Evolutionary conservation across 2,329 filamentous ascomycete species (phyloP), one percentile per base, ranked within the genome.

Genomic region (Stachybotrys elegans): DNA sequence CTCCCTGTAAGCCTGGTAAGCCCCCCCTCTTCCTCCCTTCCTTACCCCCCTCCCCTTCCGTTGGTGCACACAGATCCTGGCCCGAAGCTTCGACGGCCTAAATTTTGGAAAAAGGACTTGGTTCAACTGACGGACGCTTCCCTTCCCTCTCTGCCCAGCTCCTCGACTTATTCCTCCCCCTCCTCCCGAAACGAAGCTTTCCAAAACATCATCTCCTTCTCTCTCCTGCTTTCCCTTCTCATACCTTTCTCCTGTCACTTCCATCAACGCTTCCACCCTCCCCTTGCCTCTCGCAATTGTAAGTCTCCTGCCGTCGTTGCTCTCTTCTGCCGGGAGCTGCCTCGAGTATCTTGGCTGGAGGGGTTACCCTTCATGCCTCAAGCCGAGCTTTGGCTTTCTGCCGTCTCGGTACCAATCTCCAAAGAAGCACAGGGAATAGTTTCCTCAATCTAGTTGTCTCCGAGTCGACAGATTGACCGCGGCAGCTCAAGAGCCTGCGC

Each of bases 71-170:
- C 49, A 45, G 48, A 53, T 50, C 49, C 50, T 53, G 46, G 51
- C n/a, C n/a, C n/a, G 31, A 49, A 57, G 55, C 55, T 57, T 57
- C 55, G 52, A 52, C 57, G 31, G 31, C 31, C 31, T 17, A 34
- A 34, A 34, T 57, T 57, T 57, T 57, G 48, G 53, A 49, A 52
- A 55, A 51, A 53, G 45, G 47, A 49, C 49, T 44, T 47, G 50
- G 48, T 48, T 47, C 47, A 50, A 44, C 46, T 47, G 49, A 53
- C 48, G 47, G 45, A 49, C 51, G 48, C 49, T 49, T 50, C 52
- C 45, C 48, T 40, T 44, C 47, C 41, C 43, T 44, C 46, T 42
- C 46, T 38, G 31, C 35, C 34, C 42, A 34, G 36, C 22, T 27
- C 25, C 44, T 47, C 37, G 37, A 45, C 48, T 44, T 51, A 48